Percentiles rank a stretch among this genome's conserved stretches.
Conservation (phyloP, 2,329 filamentous ascomycete genomes). For the Lachnellula suecica region DNA sequence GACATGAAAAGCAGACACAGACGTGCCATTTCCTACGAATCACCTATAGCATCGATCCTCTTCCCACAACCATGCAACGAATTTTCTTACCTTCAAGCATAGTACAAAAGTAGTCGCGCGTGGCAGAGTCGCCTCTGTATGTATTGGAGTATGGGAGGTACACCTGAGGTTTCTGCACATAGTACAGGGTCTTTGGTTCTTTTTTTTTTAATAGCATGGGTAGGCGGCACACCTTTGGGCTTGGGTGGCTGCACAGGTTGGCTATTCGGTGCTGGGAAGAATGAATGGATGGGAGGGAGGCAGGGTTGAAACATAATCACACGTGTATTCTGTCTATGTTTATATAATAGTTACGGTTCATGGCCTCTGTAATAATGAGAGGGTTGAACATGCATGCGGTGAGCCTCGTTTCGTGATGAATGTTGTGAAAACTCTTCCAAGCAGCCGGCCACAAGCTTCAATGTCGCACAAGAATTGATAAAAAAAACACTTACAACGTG, state of each 20-base stretch:
- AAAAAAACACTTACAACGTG: no score
- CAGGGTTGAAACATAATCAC: neutral
- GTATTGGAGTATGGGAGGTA: neutral
- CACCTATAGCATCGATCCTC: neutral
- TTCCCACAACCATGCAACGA: constrained; percentile 5
- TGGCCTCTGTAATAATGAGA: neutral
- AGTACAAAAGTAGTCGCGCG: neutral
- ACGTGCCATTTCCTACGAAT: neutral
- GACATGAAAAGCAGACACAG: neutral
- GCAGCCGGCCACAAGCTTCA: no score
- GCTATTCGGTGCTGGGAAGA: neutral
- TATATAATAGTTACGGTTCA: neutral
- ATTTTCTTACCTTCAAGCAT: constrained; percentile 8
- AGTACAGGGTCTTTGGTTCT: neutral
- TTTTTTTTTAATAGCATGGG: neutral
- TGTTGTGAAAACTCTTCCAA: no score
- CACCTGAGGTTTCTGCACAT: neutral
- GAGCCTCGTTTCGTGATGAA: no score
- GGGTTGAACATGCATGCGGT: neutral
- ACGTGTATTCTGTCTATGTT: neutral
- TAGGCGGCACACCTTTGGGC: neutral
- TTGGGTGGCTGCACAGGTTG: neutral
- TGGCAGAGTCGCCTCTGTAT: neutral
- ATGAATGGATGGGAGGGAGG: neutral
- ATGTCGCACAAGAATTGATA: no score